phyloP scores from a whole-genome alignment of 257 asterid genomes.

The Dorcoceras hygrometricum region DNA sequence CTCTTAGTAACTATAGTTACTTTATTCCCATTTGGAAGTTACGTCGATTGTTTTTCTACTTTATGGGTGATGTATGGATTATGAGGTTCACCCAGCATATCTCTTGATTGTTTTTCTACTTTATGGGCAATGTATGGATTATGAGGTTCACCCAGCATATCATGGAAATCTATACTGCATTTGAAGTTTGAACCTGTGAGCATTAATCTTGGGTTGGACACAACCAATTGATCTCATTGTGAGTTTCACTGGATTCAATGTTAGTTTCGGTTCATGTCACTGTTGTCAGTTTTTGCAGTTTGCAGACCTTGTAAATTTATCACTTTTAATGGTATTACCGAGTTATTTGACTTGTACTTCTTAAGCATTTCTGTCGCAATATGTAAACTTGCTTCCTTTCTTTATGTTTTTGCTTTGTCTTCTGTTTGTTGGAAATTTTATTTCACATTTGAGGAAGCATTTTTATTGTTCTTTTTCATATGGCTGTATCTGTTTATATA shows the following conservation, averaged over 20 bases:
- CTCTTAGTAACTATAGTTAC: not conserved
- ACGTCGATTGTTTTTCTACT: constrained; percentile 16
- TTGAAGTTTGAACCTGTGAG: not conserved
- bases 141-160: constrained; percentile 4
- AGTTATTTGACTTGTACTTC: not conserved
- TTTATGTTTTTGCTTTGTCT: constrained; percentile 6
- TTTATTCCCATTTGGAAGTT: constrained; percentile 5
- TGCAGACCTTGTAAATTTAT: not conserved
- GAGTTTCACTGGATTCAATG: constrained; percentile 5
- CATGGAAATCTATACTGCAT: not conserved
- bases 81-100: constrained; percentile 4
- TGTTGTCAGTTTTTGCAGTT: not conserved
- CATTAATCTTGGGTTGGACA: not conserved
- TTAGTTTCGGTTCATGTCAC: not conserved
- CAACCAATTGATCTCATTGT: constrained; percentile 1
- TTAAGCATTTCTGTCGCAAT: not conserved
- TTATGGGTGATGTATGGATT: constrained; percentile 5
- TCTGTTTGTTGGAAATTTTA: constrained; percentile 7
- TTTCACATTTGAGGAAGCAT: constrained; percentile 13
- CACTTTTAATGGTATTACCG: constrained; percentile 18
- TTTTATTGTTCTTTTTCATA: constrained; percentile 10
- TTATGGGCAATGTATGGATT: constrained; percentile 3
- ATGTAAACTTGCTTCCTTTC: constrained; percentile 8
- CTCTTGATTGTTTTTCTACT: constrained; percentile 15
- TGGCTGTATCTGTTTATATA: constrained; percentile 34